Base-by-base conservation (phyloP, 345 rosid genomes). In the Populus davidiana region DNA sequence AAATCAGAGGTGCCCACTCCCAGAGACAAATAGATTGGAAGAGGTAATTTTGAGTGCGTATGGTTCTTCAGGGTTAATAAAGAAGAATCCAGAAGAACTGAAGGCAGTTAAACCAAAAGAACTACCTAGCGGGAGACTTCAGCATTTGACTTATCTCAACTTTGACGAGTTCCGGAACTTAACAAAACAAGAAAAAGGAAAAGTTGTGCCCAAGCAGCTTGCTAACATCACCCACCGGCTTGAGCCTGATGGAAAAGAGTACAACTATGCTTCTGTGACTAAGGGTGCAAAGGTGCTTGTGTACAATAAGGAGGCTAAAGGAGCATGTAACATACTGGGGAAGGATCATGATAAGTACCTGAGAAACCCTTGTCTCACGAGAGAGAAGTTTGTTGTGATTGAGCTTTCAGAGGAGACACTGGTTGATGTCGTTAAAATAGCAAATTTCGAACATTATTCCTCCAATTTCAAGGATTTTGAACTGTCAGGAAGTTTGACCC, bases 281-380 rank as follows among this genome's bases (percentile, higher is more conserved):
- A 95, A 95, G 71, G 96, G 99, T 31, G 99, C 99, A 23, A 93
- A 93, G 77, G 92, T 92, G 73, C 92, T 93, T 8, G 90, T 91
- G 6, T 90, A 88, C 75, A 95, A 93, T 82, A 95, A 95, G 81
- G 99, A 95, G 81, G 92, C 94, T 0, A 95, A 95, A 86, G 97
- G 98, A 44, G 98, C 99, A 16, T 85, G 81, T 78, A 95, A 95
- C 84, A 89, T 95, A 50, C 83, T 95, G 41, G 98, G 89, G 62
- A 86, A 87, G 68, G 94, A 95, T 84, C 93, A 93, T 67, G 93
- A 93, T 65, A 90, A 91, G 83, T 95, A 93, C 83, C 75, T 95
- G 52, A 88, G 98, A 74, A 93, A 95, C 67, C 98, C 98, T 0
- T 95, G 99, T 77, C 91, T 97, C 11, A 96, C 85, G 2, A 78